A percentile compares a stretch with the other conserved stretches of the same genome.
phyloP scores from a whole-genome alignment of 2,329 filamentous ascomycete species.

The Epichloe scottii region DNA sequence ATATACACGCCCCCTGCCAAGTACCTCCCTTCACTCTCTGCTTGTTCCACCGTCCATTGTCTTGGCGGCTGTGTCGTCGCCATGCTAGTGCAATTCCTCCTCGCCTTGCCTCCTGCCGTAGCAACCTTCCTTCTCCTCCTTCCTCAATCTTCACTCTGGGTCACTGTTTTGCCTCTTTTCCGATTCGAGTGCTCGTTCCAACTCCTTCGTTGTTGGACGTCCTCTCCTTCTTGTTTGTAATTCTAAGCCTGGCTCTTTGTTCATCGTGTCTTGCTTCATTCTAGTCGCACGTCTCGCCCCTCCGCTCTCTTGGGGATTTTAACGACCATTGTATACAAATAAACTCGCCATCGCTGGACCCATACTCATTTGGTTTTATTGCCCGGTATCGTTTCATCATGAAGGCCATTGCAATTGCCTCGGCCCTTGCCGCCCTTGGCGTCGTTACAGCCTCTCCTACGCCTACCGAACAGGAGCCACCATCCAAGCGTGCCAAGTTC shows the following conservation, averaged over 20 bases:
- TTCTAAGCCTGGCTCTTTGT: conserved; percentile 7
- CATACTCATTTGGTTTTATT: conserved; percentile 4
- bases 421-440: conserved; percentile 34
- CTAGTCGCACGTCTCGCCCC: conserved; percentile 4
- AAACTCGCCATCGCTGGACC: not conserved
- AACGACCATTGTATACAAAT: not conserved
- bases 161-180: conserved; percentile 14
- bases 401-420: conserved; percentile 34
- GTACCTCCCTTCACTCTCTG: too few relatives aligned
- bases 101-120: not conserved
- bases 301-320: conserved; percentile 9
- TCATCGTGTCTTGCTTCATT: conserved; percentile 1
- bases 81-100: not conserved
- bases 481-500: conserved; percentile 36
- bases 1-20: too few relatives aligned
- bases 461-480: conserved; percentile 32
- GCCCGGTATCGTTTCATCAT: conserved; percentile 24
- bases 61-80: not conserved
- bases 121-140: not conserved
- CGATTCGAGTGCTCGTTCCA: conserved; percentile 10
- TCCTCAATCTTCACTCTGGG: conserved; percentile 1
- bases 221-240: conserved; percentile 10
- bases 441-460: conserved; percentile 37
- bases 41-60: too few relatives aligned
- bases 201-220: conserved; percentile 26